phyloP scores from a whole-genome alignment of 768 basidiomycete genomes.

The Tricholoma furcatifolium region DNA sequence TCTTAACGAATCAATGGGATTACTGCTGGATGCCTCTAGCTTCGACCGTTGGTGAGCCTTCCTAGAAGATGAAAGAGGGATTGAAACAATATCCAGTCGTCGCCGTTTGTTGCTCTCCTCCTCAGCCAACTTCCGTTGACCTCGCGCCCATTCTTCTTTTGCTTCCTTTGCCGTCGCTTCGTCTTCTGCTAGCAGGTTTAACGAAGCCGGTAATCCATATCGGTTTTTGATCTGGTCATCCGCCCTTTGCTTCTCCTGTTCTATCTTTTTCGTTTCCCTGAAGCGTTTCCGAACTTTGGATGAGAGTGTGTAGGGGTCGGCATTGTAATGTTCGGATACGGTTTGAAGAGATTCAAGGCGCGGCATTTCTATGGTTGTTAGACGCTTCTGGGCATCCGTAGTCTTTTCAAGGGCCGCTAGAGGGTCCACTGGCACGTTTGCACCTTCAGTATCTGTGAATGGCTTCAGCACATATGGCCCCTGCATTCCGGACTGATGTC shows the following conservation, averaged over 20 bases:
- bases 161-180: constrained; percentile 60
- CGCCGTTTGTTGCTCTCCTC: constrained; percentile 48
- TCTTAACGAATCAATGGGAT: constrained; percentile 42
- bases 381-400: constrained; percentile 68
- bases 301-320: constrained; percentile 87
- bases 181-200: constrained; percentile 67
- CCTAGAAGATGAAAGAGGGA: constrained; percentile 24
- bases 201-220: constrained; percentile 73
- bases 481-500: background rate
- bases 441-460: constrained; percentile 64
- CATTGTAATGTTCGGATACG: constrained; percentile 73
- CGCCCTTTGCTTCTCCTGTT: constrained; percentile 59
- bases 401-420: constrained; percentile 89
- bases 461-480: background rate
- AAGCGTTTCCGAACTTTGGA: constrained; percentile 75
- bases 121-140: constrained; percentile 43
- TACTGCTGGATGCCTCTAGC: constrained; percentile 12
- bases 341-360: constrained; percentile 79
- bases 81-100: constrained; percentile 32
- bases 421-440: constrained; percentile 69
- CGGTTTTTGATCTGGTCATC: constrained; percentile 73
- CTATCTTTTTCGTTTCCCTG: constrained; percentile 82
- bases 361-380: constrained; percentile 73
- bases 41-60: constrained; percentile 14
- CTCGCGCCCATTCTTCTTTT: constrained; percentile 59